Percentiles rank a stretch among this genome's conserved stretches.
phyloP scores from a whole-genome alignment of 345 rosid species.

The Boechera divaricarpa region DNA sequence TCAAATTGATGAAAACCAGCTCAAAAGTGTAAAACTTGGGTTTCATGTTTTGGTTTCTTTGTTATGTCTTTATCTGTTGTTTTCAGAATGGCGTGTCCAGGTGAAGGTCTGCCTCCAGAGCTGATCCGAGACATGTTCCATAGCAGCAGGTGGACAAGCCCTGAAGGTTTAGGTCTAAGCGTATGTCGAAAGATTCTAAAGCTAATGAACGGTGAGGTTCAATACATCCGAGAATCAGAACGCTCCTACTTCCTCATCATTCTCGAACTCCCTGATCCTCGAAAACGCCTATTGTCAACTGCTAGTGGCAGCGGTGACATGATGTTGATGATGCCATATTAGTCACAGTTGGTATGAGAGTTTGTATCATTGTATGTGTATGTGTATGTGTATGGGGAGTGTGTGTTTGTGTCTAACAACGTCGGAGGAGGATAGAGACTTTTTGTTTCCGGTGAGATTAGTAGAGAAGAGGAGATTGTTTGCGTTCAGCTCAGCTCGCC shows the following conservation, averaged over 20 bases:
- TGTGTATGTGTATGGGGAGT: background rate
- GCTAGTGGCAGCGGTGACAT: slow-evolving; percentile 39
- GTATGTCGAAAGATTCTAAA: slow-evolving; percentile 89
- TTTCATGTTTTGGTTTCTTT: background rate
- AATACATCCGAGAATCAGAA: slow-evolving; percentile 87
- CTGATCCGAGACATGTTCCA: slow-evolving; percentile 95
- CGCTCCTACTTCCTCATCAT: slow-evolving; percentile 77
- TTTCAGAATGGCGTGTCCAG: slow-evolving; percentile 88
- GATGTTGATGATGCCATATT: slow-evolving; percentile 42
- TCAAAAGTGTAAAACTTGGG: background rate
- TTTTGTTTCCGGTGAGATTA: slow-evolving; percentile 34
- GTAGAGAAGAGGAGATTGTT: slow-evolving; percentile 22
- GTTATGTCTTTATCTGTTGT: slow-evolving; percentile 7
- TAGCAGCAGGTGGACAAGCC: slow-evolving; percentile 75
- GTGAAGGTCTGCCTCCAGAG: slow-evolving; percentile 92
- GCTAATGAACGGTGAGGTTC: slow-evolving; percentile 93
- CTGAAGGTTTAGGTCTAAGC: slow-evolving; percentile 92
- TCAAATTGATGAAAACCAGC: background rate
- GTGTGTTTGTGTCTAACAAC: slow-evolving; percentile 21
- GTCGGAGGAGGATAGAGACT: slow-evolving; percentile 25
- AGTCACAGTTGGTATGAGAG: slow-evolving; percentile 27
- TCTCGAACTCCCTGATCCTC: slow-evolving; percentile 69
- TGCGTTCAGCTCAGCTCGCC: slow-evolving; percentile 24
- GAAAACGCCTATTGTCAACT: slow-evolving; percentile 32
- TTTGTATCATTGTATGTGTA: slow-evolving; percentile 35